These are phyloP conservation scores for Hymenoscyphus linearis DNA, from an alignment of 2,329 filamentous ascomycete genomes.

Conservation along the genomic window DNA sequence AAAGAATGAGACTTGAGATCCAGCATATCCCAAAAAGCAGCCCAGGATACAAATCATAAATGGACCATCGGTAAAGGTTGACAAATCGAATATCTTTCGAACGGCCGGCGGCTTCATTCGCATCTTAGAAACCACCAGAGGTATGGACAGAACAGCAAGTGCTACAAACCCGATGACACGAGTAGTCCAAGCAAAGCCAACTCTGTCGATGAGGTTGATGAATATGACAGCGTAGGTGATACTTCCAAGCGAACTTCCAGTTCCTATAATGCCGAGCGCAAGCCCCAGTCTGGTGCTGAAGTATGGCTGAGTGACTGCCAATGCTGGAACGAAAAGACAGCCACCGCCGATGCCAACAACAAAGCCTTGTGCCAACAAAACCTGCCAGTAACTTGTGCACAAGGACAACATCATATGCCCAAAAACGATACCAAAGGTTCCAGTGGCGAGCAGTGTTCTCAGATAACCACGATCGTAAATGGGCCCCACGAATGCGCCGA, in stretches of 20 bases:
- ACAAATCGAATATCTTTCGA: slow-evolving; percentile 35
- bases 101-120: slow-evolving; percentile 34
- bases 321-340: slow-evolving; percentile 38
- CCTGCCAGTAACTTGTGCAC: slow-evolving; percentile 37
- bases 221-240: slow-evolving; percentile 59
- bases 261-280: neutral
- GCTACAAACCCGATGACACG: slow-evolving; percentile 46
- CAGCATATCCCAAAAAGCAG: slow-evolving; percentile 36
- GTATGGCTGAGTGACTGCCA: slow-evolving; percentile 52
- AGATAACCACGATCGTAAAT: slow-evolving; percentile 37
- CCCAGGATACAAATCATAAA: slow-evolving; percentile 34
- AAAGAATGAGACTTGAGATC: slow-evolving; percentile 36
- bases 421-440: slow-evolving; percentile 39
- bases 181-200: slow-evolving; percentile 52
- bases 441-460: slow-evolving; percentile 34
- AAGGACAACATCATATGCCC: slow-evolving; percentile 41
- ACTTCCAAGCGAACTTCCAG: slow-evolving; percentile 38
- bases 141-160: slow-evolving; percentile 27
- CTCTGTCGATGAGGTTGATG: slow-evolving; percentile 42
- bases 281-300: slow-evolving; percentile 24
- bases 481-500: slow-evolving; percentile 36
- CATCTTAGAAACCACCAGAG: slow-evolving; percentile 28
- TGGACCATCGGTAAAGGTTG: slow-evolving; percentile 36
- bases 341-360: slow-evolving; percentile 41
- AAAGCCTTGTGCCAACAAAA: slow-evolving; percentile 40